A percentile compares a stretch with the other conserved stretches of the same genome.
Conservation (phyloP, 495 filamentous ascomycete genomes). For the Penicillium bovifimosum region DNA sequence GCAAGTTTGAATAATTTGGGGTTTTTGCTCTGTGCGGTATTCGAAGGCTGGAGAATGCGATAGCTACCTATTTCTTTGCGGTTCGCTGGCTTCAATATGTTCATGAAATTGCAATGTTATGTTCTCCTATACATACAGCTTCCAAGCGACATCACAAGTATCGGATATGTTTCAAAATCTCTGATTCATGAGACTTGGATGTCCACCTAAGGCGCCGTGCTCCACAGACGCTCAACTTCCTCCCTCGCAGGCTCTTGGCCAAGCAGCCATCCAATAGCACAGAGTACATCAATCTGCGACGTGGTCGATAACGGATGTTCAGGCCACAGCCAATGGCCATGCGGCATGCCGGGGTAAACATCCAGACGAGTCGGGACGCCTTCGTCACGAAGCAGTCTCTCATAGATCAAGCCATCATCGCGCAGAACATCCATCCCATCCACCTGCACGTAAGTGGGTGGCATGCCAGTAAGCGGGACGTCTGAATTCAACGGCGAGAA, state of each 20-base stretch:
- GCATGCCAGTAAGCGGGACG: constrained; percentile 15
- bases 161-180: neutral
- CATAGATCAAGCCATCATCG: constrained; percentile 39
- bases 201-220: neutral
- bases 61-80: neutral
- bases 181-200: neutral
- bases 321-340: constrained; percentile 31
- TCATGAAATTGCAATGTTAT: too few relatives aligned
- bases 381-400: constrained; percentile 24
- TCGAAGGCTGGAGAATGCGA: neutral
- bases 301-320: constrained; percentile 11
- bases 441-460: constrained; percentile 37
- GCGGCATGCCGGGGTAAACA: constrained; percentile 41
- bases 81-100: neutral
- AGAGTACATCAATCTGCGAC: constrained; percentile 8
- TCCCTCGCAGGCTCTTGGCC: constrained; percentile 8
- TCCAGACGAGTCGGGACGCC: constrained; percentile 34
- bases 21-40: neutral
- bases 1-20: neutral
- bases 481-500: constrained; percentile 11
- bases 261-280: constrained; percentile 17
- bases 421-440: constrained; percentile 34
- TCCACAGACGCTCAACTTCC: neutral
- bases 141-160: too few relatives aligned
- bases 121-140: too few relatives aligned